Conservation (phyloP, 2,329 filamentous ascomycete genomes). For the Dothidotthia symphoricarpi region DNA sequence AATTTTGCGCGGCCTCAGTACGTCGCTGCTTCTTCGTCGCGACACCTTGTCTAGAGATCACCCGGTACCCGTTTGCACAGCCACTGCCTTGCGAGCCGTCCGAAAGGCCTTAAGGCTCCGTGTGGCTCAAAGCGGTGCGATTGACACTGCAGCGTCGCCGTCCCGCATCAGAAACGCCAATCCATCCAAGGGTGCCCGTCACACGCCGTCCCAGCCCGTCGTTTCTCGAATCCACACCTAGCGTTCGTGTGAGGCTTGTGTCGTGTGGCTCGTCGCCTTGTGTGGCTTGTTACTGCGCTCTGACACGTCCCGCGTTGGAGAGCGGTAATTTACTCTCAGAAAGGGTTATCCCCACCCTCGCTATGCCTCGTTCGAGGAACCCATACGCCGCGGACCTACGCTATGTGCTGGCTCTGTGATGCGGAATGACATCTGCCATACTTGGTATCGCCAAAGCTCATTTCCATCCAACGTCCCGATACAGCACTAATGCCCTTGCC, state of each 20-base stretch:
- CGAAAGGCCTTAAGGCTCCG: constrained; percentile 27
- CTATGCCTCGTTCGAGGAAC: constrained; percentile 18
- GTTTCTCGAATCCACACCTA: constrained; percentile 32
- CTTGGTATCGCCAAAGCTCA: constrained; percentile 13
- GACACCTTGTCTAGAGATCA: constrained; percentile 13
- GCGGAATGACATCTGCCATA: constrained; percentile 36
- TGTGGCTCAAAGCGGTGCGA: constrained; percentile 28
- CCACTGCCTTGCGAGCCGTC: constrained; percentile 36
- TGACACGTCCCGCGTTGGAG: constrained; percentile 14
- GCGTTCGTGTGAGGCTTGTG: constrained; percentile 26
- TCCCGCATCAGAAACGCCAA: constrained; percentile 22
- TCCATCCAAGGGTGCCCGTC: constrained; percentile 14
- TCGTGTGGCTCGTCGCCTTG: constrained; percentile 24
- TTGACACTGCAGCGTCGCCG: constrained; percentile 36
- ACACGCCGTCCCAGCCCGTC: constrained; percentile 29
- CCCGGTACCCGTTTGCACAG: constrained; percentile 32
- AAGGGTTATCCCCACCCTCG: constrained; percentile 11
- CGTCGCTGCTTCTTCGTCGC: constrained; percentile 14
- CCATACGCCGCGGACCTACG: constrained; percentile 23
- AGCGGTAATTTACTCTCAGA: constrained; percentile 29
- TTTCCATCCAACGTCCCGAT: constrained; percentile 19
- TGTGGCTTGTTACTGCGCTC: not conserved
- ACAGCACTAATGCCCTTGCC: constrained; percentile 16
- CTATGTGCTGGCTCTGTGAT: constrained; percentile 31
- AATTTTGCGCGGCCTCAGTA: constrained; percentile 18